Base-by-base conservation (phyloP, 2,329 filamentous ascomycete species). In the Epichloe festucae region DNA sequence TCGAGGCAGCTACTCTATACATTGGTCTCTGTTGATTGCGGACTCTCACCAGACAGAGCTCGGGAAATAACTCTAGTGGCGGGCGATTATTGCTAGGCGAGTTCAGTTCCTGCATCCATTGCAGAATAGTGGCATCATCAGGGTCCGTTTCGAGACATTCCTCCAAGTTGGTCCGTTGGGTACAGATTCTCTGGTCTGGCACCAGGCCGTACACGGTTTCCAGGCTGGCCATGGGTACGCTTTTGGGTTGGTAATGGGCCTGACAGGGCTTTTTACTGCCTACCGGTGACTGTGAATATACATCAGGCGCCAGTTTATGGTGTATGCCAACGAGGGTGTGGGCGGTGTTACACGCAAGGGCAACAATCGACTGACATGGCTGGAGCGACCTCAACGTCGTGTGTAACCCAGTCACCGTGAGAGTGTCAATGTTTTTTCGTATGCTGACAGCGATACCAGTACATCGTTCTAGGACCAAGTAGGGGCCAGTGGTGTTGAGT, bases 21-120 rank as follows among this genome's bases (percentile, higher is more conserved):
- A 40, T 55, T 2, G 58, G 52, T 15, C 31, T 45, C 17, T 17
- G 39, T n/a, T 21, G 46, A 38, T 49, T 41, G 40, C 61, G 57
- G 15, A 59, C 58, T 14, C 57, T 55, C 17, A 58, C 55, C 3
- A 62, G 52, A 3, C 57, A 50, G 2, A 53, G 50, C n/a, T 66
- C 64, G 35, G 51, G 49, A 44, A 53, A 60, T 35, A 61, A 62
- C 3, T 65, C 61, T 19, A 58, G 57, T 0, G 63, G 64, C 15
- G 65, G 62, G 1, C 60, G 57, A 36, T 59, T 50, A 43, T 64
- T 48, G 1, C 58, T 53, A 1, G 53, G 17, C 2, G 55, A 57
- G 31, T 56, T 62, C 12, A 64, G 49, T 3, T 58, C 35, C 55
- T 44, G 27, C 39, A 50, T 19, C 41, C 42, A 53, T 6, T 36